phyloP scores from a whole-genome alignment of 2,329 filamentous ascomycete genomes.

The Monosporascus cannonballus region DNA sequence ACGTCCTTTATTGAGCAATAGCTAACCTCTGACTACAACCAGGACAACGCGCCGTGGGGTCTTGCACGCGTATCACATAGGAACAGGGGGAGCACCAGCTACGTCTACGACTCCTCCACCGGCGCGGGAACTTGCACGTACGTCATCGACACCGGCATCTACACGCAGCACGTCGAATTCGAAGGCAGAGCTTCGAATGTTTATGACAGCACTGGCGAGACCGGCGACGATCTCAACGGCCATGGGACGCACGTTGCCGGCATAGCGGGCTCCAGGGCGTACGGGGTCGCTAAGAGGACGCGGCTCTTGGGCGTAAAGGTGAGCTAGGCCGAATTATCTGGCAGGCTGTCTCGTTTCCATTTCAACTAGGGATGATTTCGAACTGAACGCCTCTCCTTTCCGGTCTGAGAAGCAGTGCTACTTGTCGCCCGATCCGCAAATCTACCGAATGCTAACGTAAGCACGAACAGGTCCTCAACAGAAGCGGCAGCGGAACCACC shows the following conservation, averaged over 20 bases:
- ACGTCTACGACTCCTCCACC: conserved; percentile 37
- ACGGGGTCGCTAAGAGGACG: conserved; percentile 41
- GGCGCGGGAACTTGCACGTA: conserved; percentile 42
- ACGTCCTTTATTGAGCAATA: not conserved
- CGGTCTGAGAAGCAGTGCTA: not conserved
- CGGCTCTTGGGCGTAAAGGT: conserved; percentile 41
- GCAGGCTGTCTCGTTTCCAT: no score
- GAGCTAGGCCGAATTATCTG: not conserved
- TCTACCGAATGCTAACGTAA: not conserved
- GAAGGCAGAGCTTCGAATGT: conserved; percentile 33
- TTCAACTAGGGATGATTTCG: no score
- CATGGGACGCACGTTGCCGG: conserved; percentile 37
- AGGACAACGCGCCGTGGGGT: conserved; percentile 33
- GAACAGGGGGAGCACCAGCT: conserved; percentile 28
- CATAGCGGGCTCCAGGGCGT: conserved; percentile 31
- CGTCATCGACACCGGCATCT: conserved; percentile 50
- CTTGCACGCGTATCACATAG: conserved; percentile 39
- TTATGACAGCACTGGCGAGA: conserved; percentile 22
- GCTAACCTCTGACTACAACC: not conserved
- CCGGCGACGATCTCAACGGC: conserved; percentile 31
- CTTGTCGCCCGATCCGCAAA: no score
- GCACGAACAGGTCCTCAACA: not conserved
- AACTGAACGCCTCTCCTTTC: conserved; percentile 11
- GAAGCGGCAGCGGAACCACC: conserved; percentile 6
- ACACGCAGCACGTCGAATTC: conserved; percentile 38